Evolutionary conservation across 192 early-diverging fungal genomes (phyloP).

Genomic region (Coemansia sp.): DNA sequence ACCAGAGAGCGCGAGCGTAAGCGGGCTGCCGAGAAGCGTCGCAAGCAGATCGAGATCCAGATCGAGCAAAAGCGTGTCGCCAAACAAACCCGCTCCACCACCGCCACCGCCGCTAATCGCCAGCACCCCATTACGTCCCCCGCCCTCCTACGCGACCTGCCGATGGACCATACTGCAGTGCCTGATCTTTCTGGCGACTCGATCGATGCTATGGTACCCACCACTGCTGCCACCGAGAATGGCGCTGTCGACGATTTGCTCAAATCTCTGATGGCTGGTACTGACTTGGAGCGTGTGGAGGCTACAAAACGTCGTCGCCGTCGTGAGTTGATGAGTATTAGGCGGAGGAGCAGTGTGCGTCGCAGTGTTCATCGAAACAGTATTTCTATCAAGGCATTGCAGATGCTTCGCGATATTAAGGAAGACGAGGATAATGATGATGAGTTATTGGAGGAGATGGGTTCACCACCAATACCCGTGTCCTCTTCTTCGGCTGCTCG

Average conservation of each 20-base stretch:
- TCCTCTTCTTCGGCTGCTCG: slow-evolving; percentile 13
- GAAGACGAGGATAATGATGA: slow-evolving; percentile 44
- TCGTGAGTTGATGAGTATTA: slow-evolving; percentile 55
- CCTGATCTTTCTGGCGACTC: not conserved
- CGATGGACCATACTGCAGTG: not conserved
- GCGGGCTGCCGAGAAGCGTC: slow-evolving; percentile 53
- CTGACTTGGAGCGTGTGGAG: slow-evolving; percentile 63
- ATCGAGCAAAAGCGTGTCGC: slow-evolving; percentile 54
- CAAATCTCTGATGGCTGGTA: slow-evolving; percentile 70
- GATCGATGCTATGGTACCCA: not conserved
- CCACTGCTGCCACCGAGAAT: slow-evolving; percentile 60
- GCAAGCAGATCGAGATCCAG: slow-evolving; percentile 56
- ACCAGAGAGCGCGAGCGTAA: slow-evolving; percentile 49
- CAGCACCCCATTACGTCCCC: not conserved
- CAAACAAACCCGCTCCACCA: slow-evolving; percentile 41
- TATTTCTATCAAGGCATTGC: slow-evolving; percentile 56
- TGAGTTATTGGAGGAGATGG: not conserved
- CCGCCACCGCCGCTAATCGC: too few species aligned
- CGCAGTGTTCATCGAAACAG: slow-evolving; percentile 58
- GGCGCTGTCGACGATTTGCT: slow-evolving; percentile 79
- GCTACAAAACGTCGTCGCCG: slow-evolving; percentile 49
- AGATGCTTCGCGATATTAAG: slow-evolving; percentile 58
- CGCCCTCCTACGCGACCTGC: not conserved
- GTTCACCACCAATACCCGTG: slow-evolving; percentile 23
- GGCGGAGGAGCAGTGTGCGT: slow-evolving; percentile 55